Evolutionary conservation across 768 basidiomycete species (phyloP), one percentile per base, ranked within the genome.

Genomic region (Ramaria sp.): DNA sequence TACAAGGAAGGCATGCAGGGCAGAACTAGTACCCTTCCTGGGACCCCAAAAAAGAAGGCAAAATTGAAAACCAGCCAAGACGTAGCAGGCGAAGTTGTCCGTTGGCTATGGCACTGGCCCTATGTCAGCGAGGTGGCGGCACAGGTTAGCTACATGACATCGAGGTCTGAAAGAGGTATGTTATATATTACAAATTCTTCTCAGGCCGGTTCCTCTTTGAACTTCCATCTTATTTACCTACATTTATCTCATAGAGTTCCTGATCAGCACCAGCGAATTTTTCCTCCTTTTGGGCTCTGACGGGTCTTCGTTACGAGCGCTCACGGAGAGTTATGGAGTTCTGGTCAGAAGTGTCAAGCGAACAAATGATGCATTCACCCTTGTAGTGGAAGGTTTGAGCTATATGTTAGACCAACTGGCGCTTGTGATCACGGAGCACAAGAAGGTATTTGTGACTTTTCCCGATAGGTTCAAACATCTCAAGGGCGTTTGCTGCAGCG

Each of bases 51-150:
- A 17, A 30, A 19, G 5, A 57, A 17, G 47, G 48, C 13, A 50
- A 57, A 34, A 4, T 42, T 47, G 20, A 57, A 57, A 48, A 57
- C 55, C 9, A 15, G 19, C 24, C 55, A 31, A 24, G 55, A 57
- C 37, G 24, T 49, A 19, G 55, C 55, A 17, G 46, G 34, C 7
- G 55, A 57, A 27, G 37, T 57, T 34, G 37, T 57, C 12, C 45
- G 55, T 20, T 57, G 55, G 55, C 13, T 37, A n/a, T 57, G 55
- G 55, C 45, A 49, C 22, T 57, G 55, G 55, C 55, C 55, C 3
- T 57, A 57, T 48, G 17, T 50, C 11, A 33, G 27, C 7, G 55
- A 57, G 47, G 34, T 57, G 15, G 37, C 37, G 41, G 53, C 46
- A 17, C 15, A 39, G 15, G 41, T 38, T 17, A n/a, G 39, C 7